Evolutionary conservation across 2,329 filamentous ascomycete species (phyloP).

Genomic region (Ceratocystis smalleyi): DNA sequence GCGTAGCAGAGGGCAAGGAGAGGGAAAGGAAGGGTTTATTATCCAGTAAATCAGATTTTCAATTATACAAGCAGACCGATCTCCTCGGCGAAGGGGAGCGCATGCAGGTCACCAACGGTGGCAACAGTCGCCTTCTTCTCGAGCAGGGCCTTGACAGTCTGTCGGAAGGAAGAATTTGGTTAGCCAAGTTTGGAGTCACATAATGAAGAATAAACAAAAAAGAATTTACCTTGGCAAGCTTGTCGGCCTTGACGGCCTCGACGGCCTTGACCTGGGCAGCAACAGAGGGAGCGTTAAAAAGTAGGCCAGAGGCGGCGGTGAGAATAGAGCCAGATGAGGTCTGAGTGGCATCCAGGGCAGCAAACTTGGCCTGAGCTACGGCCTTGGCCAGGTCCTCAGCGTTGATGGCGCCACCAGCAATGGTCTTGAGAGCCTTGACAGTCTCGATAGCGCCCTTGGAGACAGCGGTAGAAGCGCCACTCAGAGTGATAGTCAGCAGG

Average conservation of each 20-base stretch:
- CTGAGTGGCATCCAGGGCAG: conserved; percentile 68
- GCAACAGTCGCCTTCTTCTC: conserved; percentile 80
- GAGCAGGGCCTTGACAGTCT: conserved; percentile 80
- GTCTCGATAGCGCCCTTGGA: conserved; percentile 58
- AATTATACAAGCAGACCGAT: conserved; percentile 85
- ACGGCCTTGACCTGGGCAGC: conserved; percentile 63
- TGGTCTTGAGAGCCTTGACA: conserved; percentile 66
- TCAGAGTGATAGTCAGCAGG: conserved; percentile 69
- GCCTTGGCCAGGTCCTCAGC: conserved; percentile 87
- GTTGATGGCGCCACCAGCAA: conserved; percentile 58
- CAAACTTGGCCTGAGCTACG: conserved; percentile 83
- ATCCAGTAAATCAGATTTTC: conserved; percentile 18
- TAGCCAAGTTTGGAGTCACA: conserved; percentile 17
- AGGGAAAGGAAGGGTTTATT: conserved; percentile 3
- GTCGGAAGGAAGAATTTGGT: conserved; percentile 22
- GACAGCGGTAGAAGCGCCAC: conserved; percentile 57
- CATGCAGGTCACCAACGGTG: conserved; percentile 78
- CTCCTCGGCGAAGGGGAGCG: conserved; percentile 85
- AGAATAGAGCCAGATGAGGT: conserved; percentile 62
- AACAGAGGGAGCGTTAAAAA: conserved; percentile 71
- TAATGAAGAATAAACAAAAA: neutral
- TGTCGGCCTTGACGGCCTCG: conserved; percentile 65
- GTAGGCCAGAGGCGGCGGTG: conserved; percentile 67
- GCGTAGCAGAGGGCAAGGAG: neutral
- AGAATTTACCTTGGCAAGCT: conserved; percentile 32